These are phyloP conservation scores for Aspergillus sp. DNA, from an alignment of 2,329 filamentous ascomycete species.

Conservation along the genomic window DNA sequence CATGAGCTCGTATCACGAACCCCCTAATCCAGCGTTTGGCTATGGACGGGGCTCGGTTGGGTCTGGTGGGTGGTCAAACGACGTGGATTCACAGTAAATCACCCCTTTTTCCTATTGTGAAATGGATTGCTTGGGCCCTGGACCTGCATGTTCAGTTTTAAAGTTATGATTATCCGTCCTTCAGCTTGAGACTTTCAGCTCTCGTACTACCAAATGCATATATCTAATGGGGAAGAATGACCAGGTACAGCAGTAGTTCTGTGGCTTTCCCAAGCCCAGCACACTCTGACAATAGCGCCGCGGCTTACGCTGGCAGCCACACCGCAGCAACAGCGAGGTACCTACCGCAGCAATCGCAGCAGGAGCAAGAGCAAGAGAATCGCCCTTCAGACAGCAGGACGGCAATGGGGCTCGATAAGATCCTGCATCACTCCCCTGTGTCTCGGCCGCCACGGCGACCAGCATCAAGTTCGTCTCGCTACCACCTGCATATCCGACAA, in stretches of 20 bases:
- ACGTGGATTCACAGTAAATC: conserved; percentile 27
- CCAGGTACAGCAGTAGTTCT: conserved; percentile 21
- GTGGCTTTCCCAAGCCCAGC: conserved; percentile 21
- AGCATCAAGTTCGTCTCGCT: conserved; percentile 21
- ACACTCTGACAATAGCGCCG: conserved; percentile 20
- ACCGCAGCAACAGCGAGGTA: conserved; percentile 6
- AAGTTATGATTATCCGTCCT: background rate
- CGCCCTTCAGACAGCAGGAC: conserved; percentile 18
- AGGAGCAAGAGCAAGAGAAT: conserved; percentile 2
- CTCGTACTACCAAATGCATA: background rate
- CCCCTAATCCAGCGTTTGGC: conserved; percentile 10
- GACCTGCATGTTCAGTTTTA: background rate
- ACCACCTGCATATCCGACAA: conserved; percentile 38
- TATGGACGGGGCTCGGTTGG: conserved; percentile 17
- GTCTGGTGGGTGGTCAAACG: conserved; percentile 17
- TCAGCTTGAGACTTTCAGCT: background rate
- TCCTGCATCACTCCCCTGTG: conserved; percentile 24
- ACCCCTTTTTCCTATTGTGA: conserved; percentile 6
- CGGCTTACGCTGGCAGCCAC: conserved; percentile 7
- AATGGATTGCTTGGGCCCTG: background rate
- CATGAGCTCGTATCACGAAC: conserved; percentile 15
- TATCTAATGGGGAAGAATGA: conserved; percentile 11
- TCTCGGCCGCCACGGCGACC: conserved; percentile 17
- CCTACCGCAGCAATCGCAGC: conserved; percentile 8
- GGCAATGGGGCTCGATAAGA: conserved; percentile 30